A percentile compares a stretch with the other conserved stretches of the same genome.
phyloP scores from a whole-genome alignment of 78 protist species.

The Monosiga brevicollis region DNA sequence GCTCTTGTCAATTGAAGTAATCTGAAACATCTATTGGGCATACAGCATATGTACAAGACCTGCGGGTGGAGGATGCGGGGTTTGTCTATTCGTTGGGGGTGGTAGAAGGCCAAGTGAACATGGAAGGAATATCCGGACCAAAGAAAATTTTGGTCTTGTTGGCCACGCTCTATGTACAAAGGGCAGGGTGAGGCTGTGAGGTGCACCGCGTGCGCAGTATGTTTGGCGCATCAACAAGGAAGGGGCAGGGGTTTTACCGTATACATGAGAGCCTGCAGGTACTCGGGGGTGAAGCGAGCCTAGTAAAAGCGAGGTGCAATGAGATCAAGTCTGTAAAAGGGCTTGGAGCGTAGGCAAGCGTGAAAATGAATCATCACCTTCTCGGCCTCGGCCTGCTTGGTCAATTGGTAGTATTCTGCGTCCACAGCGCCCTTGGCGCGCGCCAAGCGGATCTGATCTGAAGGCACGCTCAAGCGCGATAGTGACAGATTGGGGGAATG shows the following conservation, averaged over 20 bases:
- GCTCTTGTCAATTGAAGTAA: too few relatives aligned
- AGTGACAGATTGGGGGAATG: not conserved
- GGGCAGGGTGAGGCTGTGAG: too few relatives aligned
- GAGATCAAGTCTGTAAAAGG: too few relatives aligned
- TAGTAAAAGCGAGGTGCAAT: too few relatives aligned
- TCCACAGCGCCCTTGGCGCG: not conserved
- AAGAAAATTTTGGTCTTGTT: slow-evolving; percentile 47
- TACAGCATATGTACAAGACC: too few relatives aligned
- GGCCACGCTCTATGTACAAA: not conserved
- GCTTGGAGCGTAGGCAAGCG: too few relatives aligned
- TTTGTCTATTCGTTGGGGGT: too few relatives aligned
- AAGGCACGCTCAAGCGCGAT: not conserved
- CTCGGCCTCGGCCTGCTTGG: slow-evolving; percentile 1
- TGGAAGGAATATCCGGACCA: slow-evolving; percentile 20
- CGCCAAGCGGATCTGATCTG: slow-evolving; percentile 10
- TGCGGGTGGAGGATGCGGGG: too few relatives aligned
- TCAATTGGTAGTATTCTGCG: slow-evolving; percentile 7
- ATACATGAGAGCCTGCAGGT: not conserved
- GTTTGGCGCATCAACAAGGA: too few relatives aligned
- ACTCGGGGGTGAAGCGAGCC: slow-evolving; percentile 6
- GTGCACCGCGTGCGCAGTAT: too few relatives aligned
- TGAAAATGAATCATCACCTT: not conserved
- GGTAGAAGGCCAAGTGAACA: not conserved
- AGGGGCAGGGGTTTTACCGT: too few relatives aligned
- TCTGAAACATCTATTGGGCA: too few relatives aligned